phyloP scores from a whole-genome alignment of 148 eudicot species.

The Drosera capensis region DNA sequence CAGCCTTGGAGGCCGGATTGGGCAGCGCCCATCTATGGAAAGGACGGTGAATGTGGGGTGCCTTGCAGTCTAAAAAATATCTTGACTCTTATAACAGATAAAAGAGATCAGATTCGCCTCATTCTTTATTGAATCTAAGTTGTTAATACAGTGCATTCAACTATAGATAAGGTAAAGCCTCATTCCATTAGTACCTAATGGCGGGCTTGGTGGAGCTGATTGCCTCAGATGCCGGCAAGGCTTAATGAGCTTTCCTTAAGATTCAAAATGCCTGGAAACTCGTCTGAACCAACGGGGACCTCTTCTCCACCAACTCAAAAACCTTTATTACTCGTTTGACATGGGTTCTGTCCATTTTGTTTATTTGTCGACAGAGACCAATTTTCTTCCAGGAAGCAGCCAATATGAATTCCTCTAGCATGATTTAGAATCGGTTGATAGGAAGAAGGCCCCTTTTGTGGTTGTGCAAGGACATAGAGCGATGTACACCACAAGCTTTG shows the following conservation, averaged over 20 bases:
- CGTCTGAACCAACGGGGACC: slow-evolving; percentile 58
- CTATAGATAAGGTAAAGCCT: too few relatives aligned
- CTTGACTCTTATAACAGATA: too few relatives aligned
- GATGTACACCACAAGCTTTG: slow-evolving; percentile 86
- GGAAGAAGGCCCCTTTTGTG: slow-evolving; percentile 73
- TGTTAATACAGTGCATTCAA: too few relatives aligned
- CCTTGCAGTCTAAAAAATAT: slow-evolving; percentile 96
- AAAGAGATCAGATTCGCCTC: too few relatives aligned
- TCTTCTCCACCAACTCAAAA: slow-evolving; percentile 71
- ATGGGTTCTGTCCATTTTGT: slow-evolving; percentile 72
- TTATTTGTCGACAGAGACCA: slow-evolving; percentile 80
- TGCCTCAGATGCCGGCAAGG: too few relatives aligned
- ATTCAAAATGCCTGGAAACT: slow-evolving; percentile 97
- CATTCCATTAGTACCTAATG: too few relatives aligned
- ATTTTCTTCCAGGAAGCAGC: slow-evolving; percentile 67
- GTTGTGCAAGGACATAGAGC: slow-evolving; percentile 98
- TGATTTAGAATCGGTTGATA: slow-evolving; percentile 66
- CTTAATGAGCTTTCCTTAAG: too few relatives aligned
- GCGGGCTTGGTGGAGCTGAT: too few relatives aligned
- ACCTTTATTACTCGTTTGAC: slow-evolving; percentile 74
- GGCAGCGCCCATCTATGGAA: slow-evolving; percentile 39
- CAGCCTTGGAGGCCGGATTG: slow-evolving; percentile 98
- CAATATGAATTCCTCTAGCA: slow-evolving; percentile 66
- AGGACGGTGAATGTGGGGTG: slow-evolving; percentile 94
- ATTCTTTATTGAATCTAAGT: too few relatives aligned